Base-by-base conservation (phyloP, 768 basidiomycete species). In the Strobilomyces dryophilus region DNA sequence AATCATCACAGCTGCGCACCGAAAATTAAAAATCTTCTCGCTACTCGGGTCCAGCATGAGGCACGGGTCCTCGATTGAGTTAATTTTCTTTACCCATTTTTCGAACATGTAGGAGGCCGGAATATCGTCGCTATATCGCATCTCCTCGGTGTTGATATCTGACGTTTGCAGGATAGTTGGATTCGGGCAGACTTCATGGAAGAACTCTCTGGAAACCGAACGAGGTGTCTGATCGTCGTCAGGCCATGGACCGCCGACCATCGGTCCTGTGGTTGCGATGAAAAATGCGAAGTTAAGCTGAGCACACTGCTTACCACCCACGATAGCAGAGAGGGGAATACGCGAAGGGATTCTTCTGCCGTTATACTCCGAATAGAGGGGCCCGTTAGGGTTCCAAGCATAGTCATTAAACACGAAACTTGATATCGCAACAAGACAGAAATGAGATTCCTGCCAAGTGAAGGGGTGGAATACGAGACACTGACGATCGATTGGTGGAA, bases 331-430 rank as follows among this genome's bases (percentile, higher is more conserved):
- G 20, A 78, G 57, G 3, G 76, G 78, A 29, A 73, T 70, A 9
- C 66, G 71, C 0, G 75, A 73, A 34, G 76, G 74, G 17, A 74
- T 73, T 17, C 60, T 47, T 18, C 69, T 69, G 11, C 67, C 71
- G 48, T 72, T 65, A 51, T 64, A 75, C 12, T 66, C 63, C 6
- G 75, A 64, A 57, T 73, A 78, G 8, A 60, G 60, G n/a, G 69
- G 65, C 1, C 69, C 60, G 37, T 71, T 60, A 9, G 60, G 47
- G 11, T 71, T 70, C 76, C 75, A 76, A 18, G 69, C 63, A 49
- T 75, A 77, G 51, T 78, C 71, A 37, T 74, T 66, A 51, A 77
- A 77, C 17, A 77, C 76, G 34, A 70, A 72, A 8, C 77, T 75
- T 56, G 7, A 40, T 26, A 14, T 17, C 34, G 41, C 12, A 14